phyloP scores from a whole-genome alignment of 2,329 filamentous ascomycete genomes.

The Fonsecaea monophora region DNA sequence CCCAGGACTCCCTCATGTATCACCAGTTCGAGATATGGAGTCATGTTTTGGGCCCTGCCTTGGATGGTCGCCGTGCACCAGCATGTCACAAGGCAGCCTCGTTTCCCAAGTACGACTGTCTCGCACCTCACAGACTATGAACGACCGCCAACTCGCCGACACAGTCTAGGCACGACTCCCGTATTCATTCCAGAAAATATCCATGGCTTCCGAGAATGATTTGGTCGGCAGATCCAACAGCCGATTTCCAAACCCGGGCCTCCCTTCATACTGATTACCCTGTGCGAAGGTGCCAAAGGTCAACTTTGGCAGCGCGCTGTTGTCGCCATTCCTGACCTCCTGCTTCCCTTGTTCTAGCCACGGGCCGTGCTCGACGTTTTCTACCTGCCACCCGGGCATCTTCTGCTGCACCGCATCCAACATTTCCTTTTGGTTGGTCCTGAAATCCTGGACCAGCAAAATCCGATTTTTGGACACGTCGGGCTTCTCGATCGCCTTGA shows the following conservation, averaged over 20 bases:
- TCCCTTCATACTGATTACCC: conserved; percentile 28
- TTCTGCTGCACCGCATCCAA: conserved; percentile 40
- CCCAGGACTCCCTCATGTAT: neutral
- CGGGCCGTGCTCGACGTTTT: conserved; percentile 20
- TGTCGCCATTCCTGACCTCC: conserved; percentile 23
- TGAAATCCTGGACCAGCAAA: conserved; percentile 56
- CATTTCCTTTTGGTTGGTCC: conserved; percentile 54
- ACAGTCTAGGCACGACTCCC: neutral
- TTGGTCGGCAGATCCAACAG: conserved; percentile 29
- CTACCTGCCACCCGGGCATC: conserved; percentile 31
- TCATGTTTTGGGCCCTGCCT: neutral
- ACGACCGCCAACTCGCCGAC: neutral
- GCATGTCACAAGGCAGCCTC: neutral
- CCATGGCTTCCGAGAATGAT: conserved; percentile 28
- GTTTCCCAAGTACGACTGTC: neutral
- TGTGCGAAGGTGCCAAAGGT: conserved; percentile 28
- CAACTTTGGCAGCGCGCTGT: conserved; percentile 31
- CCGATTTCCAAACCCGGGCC: conserved; percentile 25
- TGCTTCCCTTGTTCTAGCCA: conserved; percentile 30
- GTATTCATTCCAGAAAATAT: conserved; percentile 14
- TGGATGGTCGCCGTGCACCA: neutral
- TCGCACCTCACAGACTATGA: neutral
- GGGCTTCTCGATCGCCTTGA: conserved; percentile 56
- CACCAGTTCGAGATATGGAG: neutral
- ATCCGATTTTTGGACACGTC: conserved; percentile 62